phyloP scores from a whole-genome alignment of 805 yeast species.

The Scheffersomyces stipitis region DNA sequence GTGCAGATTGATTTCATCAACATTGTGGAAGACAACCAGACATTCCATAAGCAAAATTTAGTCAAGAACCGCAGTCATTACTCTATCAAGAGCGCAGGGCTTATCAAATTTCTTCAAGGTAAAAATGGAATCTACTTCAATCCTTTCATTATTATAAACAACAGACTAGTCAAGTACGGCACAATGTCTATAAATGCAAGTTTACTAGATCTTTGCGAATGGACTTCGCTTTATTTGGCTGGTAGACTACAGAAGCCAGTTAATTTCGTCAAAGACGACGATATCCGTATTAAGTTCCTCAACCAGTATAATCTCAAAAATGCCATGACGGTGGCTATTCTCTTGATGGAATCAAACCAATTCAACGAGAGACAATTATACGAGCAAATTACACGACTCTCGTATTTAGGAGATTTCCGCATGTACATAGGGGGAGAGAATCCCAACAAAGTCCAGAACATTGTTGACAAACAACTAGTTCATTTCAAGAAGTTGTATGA shows the following conservation, averaged over 20 bases:
- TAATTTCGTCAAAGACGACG: conserved; percentile 59
- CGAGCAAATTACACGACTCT: conserved; percentile 72
- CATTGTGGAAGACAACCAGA: conserved; percentile 70
- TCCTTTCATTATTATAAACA: conserved; percentile 71
- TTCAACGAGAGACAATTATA: conserved; percentile 69
- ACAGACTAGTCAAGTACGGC: conserved; percentile 73
- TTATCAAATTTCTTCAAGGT: conserved; percentile 47
- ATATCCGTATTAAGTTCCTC: conserved; percentile 59
- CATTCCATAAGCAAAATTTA: conserved; percentile 77
- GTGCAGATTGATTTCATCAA: conserved; percentile 86
- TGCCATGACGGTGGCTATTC: conserved; percentile 69
- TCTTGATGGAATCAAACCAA: conserved; percentile 39
- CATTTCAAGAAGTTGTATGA: conserved; percentile 70
- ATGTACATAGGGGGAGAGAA: conserved; percentile 87
- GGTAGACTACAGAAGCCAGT: conserved; percentile 96
- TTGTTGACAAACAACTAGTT: conserved; percentile 72
- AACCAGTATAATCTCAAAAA: conserved; percentile 76
- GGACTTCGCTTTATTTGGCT: conserved; percentile 85
- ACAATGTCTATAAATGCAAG: conserved; percentile 65
- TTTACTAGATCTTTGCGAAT: conserved; percentile 69
- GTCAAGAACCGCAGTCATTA: conserved; percentile 72
- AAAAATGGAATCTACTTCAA: conserved; percentile 88
- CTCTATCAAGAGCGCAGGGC: conserved; percentile 41
- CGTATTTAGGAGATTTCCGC: conserved; percentile 90
- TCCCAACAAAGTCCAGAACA: conserved; percentile 83